phyloP scores from a whole-genome alignment of 352 stramenopile species.

The Globisporangium nunn region DNA sequence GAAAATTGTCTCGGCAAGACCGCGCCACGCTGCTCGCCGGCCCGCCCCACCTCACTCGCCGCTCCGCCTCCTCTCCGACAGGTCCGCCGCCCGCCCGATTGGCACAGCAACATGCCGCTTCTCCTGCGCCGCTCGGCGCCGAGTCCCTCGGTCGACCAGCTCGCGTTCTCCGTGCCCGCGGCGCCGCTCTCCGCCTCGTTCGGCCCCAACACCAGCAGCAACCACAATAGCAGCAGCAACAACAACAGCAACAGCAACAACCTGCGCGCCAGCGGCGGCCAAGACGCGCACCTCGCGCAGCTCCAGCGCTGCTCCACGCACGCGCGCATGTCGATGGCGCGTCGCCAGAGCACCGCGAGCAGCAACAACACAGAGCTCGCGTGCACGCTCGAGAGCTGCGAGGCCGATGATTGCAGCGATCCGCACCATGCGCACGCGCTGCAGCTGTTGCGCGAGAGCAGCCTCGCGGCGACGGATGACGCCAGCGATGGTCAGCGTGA shows the following conservation, averaged over 20 bases:
- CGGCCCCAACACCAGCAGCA: slow-evolving; percentile 2
- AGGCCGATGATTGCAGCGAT: slow-evolving; percentile 14
- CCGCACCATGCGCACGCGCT: slow-evolving; percentile 9
- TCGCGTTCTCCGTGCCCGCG: slow-evolving; percentile 36
- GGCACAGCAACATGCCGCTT: slow-evolving; percentile 31
- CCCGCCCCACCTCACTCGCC: neutral
- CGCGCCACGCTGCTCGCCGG: neutral
- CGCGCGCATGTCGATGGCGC: slow-evolving; percentile 23
- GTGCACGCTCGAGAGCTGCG: slow-evolving; percentile 9
- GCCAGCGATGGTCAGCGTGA: slow-evolving; percentile 9
- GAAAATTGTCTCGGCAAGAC: slow-evolving; percentile 6
- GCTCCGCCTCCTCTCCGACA: neutral
- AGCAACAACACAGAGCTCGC: slow-evolving; percentile 17
- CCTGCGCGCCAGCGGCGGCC: slow-evolving; percentile 8
- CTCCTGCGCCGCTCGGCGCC: slow-evolving; percentile 58
- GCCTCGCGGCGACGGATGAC: slow-evolving; percentile 10
- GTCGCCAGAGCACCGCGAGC: slow-evolving; percentile 26
- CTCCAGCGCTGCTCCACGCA: slow-evolving; percentile 31
- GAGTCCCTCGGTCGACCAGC: slow-evolving; percentile 67
- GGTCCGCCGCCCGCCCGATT: neutral
- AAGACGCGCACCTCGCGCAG: slow-evolving; percentile 13
- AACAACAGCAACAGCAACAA: slow-evolving; percentile 3
- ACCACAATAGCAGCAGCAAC: neutral
- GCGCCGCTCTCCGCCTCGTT: slow-evolving; percentile 18
- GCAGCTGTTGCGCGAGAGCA: slow-evolving; percentile 10